Percentiles rank a stretch among this genome's conserved stretches.
These are phyloP conservation scores for Quercus lobata DNA, from an alignment of 331 rosid species.

Conservation along the genomic window DNA sequence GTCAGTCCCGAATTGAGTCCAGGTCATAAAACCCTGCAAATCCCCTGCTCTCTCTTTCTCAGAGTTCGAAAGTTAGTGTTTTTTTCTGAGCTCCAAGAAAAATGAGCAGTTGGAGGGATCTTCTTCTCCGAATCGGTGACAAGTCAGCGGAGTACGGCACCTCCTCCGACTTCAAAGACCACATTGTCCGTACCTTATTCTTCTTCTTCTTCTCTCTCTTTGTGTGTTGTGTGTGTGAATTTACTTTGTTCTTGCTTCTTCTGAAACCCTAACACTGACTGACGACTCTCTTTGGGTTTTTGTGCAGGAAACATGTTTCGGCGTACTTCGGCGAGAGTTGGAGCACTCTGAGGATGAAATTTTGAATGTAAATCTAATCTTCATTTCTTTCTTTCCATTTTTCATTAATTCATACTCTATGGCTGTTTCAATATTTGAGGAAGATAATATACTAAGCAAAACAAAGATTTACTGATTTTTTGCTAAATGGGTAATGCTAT, in stretches of 20 bases:
- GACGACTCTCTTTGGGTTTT: too few relatives aligned
- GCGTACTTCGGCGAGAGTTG: slow-evolving; percentile 73
- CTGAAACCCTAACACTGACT: background rate
- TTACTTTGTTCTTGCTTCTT: background rate
- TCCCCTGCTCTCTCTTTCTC: too few relatives aligned
- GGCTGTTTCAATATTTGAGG: background rate
- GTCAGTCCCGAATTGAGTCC: background rate
- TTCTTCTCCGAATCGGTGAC: slow-evolving; percentile 93
- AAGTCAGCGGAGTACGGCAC: slow-evolving; percentile 73
- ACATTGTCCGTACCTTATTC: slow-evolving; percentile 59
- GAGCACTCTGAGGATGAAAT: slow-evolving; percentile 69
- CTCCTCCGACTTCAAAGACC: slow-evolving; percentile 82
- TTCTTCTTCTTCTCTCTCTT: background rate
- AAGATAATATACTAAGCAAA: background rate
- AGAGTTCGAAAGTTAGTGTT: too few relatives aligned
- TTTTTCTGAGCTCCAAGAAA: background rate
- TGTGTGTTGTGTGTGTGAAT: background rate
- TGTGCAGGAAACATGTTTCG: slow-evolving; percentile 72
- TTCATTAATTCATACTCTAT: background rate
- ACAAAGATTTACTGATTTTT: too few relatives aligned
- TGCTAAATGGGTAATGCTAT: background rate
- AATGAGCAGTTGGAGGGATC: slow-evolving; percentile 79
- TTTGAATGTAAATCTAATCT: slow-evolving; percentile 31
- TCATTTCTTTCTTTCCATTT: background rate
- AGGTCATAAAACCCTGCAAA: slow-evolving; percentile 3